These are phyloP conservation scores for Globisporangium lucens DNA, from an alignment of 352 stramenopile genomes.

Conservation along the genomic window DNA sequence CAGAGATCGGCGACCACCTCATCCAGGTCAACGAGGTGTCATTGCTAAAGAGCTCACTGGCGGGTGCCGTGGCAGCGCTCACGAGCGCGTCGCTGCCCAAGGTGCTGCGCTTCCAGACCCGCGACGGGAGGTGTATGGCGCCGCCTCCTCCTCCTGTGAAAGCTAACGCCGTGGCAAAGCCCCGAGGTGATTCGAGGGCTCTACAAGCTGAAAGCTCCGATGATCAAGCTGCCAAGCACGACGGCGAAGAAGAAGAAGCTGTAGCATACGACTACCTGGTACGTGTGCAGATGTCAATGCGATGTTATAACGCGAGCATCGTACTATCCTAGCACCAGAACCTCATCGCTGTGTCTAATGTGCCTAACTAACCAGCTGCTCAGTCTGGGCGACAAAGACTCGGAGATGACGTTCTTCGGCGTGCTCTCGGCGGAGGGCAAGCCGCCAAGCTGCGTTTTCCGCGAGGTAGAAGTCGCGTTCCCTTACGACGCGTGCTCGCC, in stretches of 20 bases:
- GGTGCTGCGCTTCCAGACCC: constrained; percentile 55
- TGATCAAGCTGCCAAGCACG: background rate
- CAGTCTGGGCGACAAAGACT: constrained; percentile 37
- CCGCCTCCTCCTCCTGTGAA: background rate
- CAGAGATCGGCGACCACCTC: constrained; percentile 67
- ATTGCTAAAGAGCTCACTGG: constrained; percentile 32
- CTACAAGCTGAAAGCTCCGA: background rate
- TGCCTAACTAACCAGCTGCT: constrained; percentile 20
- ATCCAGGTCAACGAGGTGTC: constrained; percentile 53
- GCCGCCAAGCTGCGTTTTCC: constrained; percentile 53
- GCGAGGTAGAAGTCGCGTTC: constrained; percentile 44
- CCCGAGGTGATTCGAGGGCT: background rate
- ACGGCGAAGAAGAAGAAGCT: background rate
- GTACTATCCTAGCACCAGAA: background rate
- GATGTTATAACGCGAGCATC: background rate
- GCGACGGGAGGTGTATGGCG: constrained; percentile 42
- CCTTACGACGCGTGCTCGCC: constrained; percentile 55
- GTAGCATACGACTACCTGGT: constrained; percentile 52
- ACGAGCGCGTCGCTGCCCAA: constrained; percentile 38
- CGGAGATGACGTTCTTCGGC: constrained; percentile 46
- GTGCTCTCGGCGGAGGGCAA: constrained; percentile 56
- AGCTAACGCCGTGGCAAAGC: background rate
- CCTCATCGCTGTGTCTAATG: background rate
- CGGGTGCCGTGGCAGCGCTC: constrained; percentile 38
- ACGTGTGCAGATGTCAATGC: background rate